These are phyloP conservation scores for Solanum chacoense DNA, from an alignment of 305 asterid species.

Conservation along the genomic window DNA sequence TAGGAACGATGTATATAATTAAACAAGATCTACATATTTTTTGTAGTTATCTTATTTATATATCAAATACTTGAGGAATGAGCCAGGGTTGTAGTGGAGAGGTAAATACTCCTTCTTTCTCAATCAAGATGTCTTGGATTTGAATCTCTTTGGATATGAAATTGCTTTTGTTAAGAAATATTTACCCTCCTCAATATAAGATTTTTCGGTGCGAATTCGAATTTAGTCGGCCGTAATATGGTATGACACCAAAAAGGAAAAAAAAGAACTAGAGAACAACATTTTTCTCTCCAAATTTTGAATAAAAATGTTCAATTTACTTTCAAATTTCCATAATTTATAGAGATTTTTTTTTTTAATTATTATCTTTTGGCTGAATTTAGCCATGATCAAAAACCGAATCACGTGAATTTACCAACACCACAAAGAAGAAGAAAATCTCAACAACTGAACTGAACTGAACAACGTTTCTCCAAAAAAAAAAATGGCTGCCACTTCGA, in stretches of 20 bases:
- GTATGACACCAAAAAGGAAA: not conserved
- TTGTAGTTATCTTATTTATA: not conserved
- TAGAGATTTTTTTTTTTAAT: not conserved
- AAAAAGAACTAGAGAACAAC: not conserved
- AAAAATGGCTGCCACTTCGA: slow-evolving; percentile 33
- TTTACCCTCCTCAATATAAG: no score
- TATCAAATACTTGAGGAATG: not conserved
- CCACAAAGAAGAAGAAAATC: not conserved
- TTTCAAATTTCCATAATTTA: not conserved
- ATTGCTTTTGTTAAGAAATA: accelerated
- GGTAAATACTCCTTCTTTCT: no score
- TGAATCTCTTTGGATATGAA: no score
- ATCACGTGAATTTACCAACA: not conserved
- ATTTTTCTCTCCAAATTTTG: not conserved
- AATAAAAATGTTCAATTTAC: not conserved
- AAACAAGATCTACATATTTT: not conserved
- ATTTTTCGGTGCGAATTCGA: no score
- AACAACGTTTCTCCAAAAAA: not conserved
- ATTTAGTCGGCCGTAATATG: accelerated
- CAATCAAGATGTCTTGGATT: no score
- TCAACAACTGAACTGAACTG: not conserved
- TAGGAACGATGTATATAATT: not conserved
- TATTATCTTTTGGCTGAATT: not conserved
- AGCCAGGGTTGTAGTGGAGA: no score
- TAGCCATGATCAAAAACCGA: not conserved